phyloP scores from a whole-genome alignment of 495 filamentous ascomycete genomes.

The Letharia lupina region DNA sequence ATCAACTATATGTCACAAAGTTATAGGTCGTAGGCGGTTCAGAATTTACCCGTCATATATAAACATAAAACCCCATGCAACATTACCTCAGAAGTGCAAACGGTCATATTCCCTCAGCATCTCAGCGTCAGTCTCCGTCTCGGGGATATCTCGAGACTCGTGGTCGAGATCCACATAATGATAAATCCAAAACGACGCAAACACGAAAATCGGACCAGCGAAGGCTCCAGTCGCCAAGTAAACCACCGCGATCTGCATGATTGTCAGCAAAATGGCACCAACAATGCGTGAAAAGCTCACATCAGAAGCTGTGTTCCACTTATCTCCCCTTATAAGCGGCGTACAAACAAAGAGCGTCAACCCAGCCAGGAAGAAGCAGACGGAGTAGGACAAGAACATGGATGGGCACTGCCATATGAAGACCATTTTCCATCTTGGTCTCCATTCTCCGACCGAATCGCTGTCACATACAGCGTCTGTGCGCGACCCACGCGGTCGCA shows the following conservation, averaged over 20 bases:
- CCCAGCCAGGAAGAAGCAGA: conserved; percentile 25
- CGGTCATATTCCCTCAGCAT: conserved; percentile 2
- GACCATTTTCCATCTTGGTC: conserved; percentile 26
- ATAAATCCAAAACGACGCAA: conserved; percentile 30
- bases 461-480: neutral
- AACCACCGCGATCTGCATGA: conserved; percentile 24
- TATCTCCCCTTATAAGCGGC: conserved; percentile 20
- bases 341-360: conserved; percentile 28
- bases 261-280: neutral
- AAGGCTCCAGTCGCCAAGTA: conserved; percentile 22
- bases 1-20: no score
- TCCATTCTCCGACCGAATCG: conserved; percentile 13
- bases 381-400: conserved; percentile 30
- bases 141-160: conserved; percentile 2
- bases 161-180: conserved; percentile 27
- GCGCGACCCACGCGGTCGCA: neutral
- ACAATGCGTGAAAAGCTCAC: neutral
- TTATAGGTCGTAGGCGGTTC: no score
- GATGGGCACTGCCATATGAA: conserved; percentile 31
- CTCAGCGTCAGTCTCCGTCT: neutral
- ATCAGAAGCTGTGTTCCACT: conserved; percentile 13
- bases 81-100: neutral
- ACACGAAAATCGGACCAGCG: conserved; percentile 23
- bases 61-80: neutral
- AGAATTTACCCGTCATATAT: no score